phyloP scores from a whole-genome alignment of 1,139 yeast species.

The Scheffersomyces insectosa region DNA sequence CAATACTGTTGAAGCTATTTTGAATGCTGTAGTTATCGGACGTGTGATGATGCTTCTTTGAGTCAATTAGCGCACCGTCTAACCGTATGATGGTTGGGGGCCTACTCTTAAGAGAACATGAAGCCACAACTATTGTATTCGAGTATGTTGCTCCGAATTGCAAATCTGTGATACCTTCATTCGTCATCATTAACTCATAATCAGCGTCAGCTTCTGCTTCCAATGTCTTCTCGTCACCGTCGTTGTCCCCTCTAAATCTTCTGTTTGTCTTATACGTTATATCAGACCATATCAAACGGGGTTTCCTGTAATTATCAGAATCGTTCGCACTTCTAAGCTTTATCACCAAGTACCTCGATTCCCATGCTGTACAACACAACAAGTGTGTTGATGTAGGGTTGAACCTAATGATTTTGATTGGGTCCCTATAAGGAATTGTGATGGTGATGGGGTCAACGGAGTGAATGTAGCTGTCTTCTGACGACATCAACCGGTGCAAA shows the following conservation, averaged over 20 bases:
- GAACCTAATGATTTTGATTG: slow-evolving; percentile 71
- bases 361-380: slow-evolving; percentile 82
- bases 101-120: slow-evolving; percentile 37
- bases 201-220: slow-evolving; percentile 23
- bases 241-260: slow-evolving; percentile 15
- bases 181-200: slow-evolving; percentile 50
- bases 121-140: slow-evolving; percentile 37
- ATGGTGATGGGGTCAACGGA: slow-evolving; percentile 64
- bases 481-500: slow-evolving; percentile 49
- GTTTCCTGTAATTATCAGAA: slow-evolving; percentile 44
- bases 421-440: slow-evolving; percentile 83
- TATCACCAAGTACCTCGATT: slow-evolving; percentile 75
- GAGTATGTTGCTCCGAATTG: slow-evolving; percentile 49
- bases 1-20: slow-evolving; percentile 16
- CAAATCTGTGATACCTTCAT: slow-evolving; percentile 88
- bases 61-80: slow-evolving; percentile 38
- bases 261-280: slow-evolving; percentile 17
- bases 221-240: slow-evolving; percentile 11
- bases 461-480: slow-evolving; percentile 16
- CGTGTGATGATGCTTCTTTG: slow-evolving; percentile 8
- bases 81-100: slow-evolving; percentile 40
- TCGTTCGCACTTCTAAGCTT: slow-evolving; percentile 49
- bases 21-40: slow-evolving; percentile 15
- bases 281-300: slow-evolving; percentile 59
- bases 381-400: slow-evolving; percentile 70